phyloP scores from a whole-genome alignment of 2,329 filamentous ascomycete genomes.

The Drechslerella dactyloides region DNA sequence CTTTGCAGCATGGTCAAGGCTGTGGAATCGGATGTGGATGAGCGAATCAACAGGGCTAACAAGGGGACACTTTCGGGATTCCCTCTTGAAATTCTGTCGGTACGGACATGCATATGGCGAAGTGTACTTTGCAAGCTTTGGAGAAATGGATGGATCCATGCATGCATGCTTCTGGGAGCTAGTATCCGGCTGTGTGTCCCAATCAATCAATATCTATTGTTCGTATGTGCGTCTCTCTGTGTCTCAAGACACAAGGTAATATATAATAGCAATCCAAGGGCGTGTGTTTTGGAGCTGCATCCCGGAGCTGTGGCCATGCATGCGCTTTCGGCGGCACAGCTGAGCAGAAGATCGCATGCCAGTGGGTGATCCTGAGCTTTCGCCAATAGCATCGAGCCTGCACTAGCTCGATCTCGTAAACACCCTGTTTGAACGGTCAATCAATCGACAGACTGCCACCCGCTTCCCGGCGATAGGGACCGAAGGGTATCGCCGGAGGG shows the following conservation, averaged over 20 bases:
- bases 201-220: background rate
- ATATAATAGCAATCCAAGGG: background rate
- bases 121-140: background rate
- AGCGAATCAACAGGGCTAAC: slow-evolving; percentile 30
- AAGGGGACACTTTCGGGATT: slow-evolving; percentile 6
- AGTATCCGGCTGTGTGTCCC: background rate
- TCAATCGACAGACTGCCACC: background rate
- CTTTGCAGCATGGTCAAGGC: slow-evolving; percentile 27
- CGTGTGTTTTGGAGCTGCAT: background rate
- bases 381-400: background rate
- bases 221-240: background rate
- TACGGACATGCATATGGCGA: background rate
- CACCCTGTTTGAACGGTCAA: background rate
- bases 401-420: slow-evolving; percentile 1
- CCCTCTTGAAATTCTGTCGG: slow-evolving; percentile 8
- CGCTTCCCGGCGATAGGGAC: background rate
- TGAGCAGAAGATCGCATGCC: background rate
- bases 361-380: slow-evolving; percentile 1
- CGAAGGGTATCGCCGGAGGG: background rate
- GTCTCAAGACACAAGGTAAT: background rate
- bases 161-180: slow-evolving; percentile 1
- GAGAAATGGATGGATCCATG: background rate
- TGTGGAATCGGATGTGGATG: slow-evolving; percentile 23
- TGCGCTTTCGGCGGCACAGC: slow-evolving; percentile 2
- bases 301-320: background rate